Base-by-base conservation (phyloP, 129 eudicot genomes). In the Arctium lappa region DNA sequence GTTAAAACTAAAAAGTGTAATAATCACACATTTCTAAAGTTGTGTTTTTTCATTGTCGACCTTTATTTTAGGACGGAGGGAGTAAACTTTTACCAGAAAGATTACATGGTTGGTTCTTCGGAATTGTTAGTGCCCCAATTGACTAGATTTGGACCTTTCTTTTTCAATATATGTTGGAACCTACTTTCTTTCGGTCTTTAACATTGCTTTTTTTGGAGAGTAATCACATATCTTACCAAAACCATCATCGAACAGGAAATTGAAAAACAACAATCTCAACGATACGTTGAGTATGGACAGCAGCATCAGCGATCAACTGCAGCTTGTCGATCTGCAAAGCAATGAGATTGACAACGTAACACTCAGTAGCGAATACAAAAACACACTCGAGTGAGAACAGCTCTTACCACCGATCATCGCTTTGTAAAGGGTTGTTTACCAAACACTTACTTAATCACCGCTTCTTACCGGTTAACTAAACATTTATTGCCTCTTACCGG, bases 281-380 rank as follows among this genome's bases (percentile, higher is more conserved):
- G 95, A 79, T 40, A 90, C 92, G 9, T 79, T 94, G 74, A 36
- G 66, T 74, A 90, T 94, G 97, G 96, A 92, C 8, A 77, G 75
- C 83, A 77, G 69, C 78, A 80, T 89, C 22, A 78, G 88, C 84
- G 80, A 72, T 70, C 85, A 89, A 29, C 85, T 94, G 63, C 85
- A 91, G 42, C 89, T 91, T 33, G 91, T 92, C 12, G 98, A 94
- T 86, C 83, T 94, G 86, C 87, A 91, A 89, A 86, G 88, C 97
- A 94, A 94, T 78, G 79, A 90, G 38, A 90, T 95, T 62, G 79
- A 85, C 46, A 78, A 76, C 27, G 92, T 93, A 27, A 93, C 99
- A 53, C 91, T 95, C 10, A 90, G 94, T 62, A 88, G 91, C 37
- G 90, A 50, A 83, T 95, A 91, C 90, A 90, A 89, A 71, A 91